These are phyloP conservation scores for Ophiosphaerella korrae DNA, from an alignment of 2,329 filamentous ascomycete species.

Conservation along the genomic window DNA sequence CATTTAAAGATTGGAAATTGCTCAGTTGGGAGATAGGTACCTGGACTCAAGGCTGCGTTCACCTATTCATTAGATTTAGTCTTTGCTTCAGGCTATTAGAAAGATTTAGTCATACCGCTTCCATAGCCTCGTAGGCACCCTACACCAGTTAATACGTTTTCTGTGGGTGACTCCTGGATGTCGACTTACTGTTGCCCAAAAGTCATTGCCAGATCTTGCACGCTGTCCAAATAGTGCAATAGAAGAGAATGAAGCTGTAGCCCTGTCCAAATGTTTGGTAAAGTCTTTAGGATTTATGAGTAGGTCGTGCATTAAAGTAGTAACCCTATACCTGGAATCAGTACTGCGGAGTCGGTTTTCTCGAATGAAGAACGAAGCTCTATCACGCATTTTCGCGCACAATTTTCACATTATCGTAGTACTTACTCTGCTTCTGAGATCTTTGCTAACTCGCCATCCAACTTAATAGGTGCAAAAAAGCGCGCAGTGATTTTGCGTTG, in stretches of 20 bases:
- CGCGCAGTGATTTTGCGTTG: slow-evolving; percentile 27
- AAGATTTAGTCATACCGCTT: slow-evolving; percentile 9
- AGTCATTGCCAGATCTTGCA: slow-evolving; percentile 19
- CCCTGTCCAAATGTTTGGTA: slow-evolving; percentile 21
- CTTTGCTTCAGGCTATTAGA: background rate
- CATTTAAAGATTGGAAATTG: slow-evolving; percentile 33
- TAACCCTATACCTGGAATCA: slow-evolving; percentile 15
- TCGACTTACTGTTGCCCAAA: slow-evolving; percentile 30
- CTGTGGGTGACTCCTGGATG: background rate
- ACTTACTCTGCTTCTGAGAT: slow-evolving; percentile 35
- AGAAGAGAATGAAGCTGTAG: slow-evolving; percentile 24
- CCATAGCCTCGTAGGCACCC: slow-evolving; percentile 26
- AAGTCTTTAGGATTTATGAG: slow-evolving; percentile 53
- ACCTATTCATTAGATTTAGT: slow-evolving; percentile 10
- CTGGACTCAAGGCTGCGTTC: slow-evolving; percentile 20
- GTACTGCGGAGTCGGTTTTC: slow-evolving; percentile 4
- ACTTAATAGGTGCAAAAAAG: slow-evolving; percentile 22
- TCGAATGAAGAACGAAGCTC: no score
- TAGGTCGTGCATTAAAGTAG: slow-evolving; percentile 51
- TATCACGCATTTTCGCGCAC: background rate
- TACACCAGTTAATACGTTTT: slow-evolving; percentile 7
- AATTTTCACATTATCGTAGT: background rate
- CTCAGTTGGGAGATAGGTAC: slow-evolving; percentile 26
- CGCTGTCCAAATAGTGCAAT: slow-evolving; percentile 28
- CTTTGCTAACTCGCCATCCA: slow-evolving; percentile 23